phyloP scores from a whole-genome alignment of 345 rosid genomes.

The Eucalyptus regnans region DNA sequence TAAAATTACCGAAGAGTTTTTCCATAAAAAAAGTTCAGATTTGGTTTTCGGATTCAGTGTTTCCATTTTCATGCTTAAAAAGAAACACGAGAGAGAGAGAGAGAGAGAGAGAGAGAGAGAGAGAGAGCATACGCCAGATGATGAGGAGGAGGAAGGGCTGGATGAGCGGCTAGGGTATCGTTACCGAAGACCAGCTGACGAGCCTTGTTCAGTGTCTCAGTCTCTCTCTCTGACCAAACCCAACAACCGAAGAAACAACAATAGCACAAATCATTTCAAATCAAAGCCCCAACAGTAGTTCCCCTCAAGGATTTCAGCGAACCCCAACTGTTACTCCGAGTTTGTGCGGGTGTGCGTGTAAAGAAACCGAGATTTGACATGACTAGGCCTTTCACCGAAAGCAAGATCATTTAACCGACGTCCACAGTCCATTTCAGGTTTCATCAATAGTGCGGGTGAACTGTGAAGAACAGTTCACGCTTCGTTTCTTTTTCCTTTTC shows the following conservation, averaged over 20 bases:
- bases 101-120: neutral
- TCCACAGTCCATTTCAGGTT: neutral
- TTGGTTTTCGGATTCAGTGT: neutral
- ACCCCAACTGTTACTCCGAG: neutral
- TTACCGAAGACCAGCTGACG: constrained; percentile 87
- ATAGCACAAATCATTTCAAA: constrained; percentile 4
- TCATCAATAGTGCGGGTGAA: neutral
- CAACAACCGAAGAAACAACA: neutral
- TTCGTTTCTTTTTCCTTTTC: neutral
- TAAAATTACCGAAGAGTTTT: neutral
- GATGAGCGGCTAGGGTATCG: constrained; percentile 47
- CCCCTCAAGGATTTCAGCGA: constrained; percentile 5
- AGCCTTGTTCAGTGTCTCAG: constrained; percentile 95
- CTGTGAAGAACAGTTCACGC: neutral
- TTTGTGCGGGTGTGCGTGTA: neutral
- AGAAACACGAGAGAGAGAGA: neutral
- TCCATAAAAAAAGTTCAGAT: neutral
- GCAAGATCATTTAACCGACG: neutral
- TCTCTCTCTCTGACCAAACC: constrained; percentile 77
- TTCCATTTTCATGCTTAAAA: neutral
- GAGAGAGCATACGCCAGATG: constrained; percentile 25
- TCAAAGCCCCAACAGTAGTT: neutral
- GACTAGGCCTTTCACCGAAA: neutral
- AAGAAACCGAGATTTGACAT: neutral
- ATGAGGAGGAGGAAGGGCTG: constrained; percentile 11